Evolutionary conservation across 78 protist genomes (phyloP), one percentile per base, ranked within the genome.

Genomic region (Mastigamoeba balamuthi): DNA sequence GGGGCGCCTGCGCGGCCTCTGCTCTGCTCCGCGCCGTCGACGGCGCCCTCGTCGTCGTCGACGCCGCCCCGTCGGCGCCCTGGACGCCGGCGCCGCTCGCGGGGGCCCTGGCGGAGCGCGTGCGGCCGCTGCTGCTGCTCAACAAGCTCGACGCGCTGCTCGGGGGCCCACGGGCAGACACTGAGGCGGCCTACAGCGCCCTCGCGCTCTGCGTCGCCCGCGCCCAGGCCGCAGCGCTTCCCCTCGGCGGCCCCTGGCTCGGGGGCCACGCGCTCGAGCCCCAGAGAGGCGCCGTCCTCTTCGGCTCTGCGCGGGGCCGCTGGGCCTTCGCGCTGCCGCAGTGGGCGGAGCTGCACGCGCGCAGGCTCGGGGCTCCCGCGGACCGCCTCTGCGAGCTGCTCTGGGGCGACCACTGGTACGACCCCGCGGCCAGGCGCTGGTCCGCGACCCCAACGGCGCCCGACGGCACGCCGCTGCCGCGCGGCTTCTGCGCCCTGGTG

Each of bases 361-460:
- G 39, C 17, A 80, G 43, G 28, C 38, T 76, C 30, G 91, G 91
- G 42, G 1, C 73, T 17, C 29, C 65, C 8, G 53, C 8, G n/a
- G 80, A 39, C 0, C 39, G 53, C 35, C 3, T 88, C 33, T 2
- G 30, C 0, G 25, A 36, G 39, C 7, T 3, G 3, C 71, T 91
- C 9, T 91, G 95, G 95, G 92, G 95, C 29, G 78, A 88, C 37
- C 37, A 71, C 48, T 91, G 7, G 63, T 88, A 63, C 69, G 89
- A 91, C 68, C 33, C 79, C 2, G 53, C 17, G 33, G 37, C 79
- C 28, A 80, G 71, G 81, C 78, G 66, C 33, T 88, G 87, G 90
- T 0, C 1, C 6, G 41, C 8, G 0, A 5, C 0, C 28, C 44
- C 30, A 6, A 27, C 33, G 6, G 44, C 37, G 7, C 41, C 10